These are phyloP conservation scores for Hanseniaspora gamundiae DNA, from an alignment of 1,139 yeast genomes.

Conservation along the genomic window DNA sequence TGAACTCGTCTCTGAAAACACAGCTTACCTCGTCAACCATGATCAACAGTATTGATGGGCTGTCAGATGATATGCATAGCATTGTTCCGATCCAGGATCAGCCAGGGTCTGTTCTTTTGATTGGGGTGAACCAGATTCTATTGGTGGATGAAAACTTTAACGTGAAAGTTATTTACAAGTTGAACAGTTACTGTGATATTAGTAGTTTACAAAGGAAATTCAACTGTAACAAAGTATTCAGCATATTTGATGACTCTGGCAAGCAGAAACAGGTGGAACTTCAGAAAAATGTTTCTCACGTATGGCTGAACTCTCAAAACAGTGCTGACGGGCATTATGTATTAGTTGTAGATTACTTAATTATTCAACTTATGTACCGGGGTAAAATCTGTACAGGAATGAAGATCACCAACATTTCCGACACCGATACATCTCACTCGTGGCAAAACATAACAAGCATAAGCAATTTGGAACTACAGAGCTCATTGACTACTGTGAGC, in stretches of 20 bases:
- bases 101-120: constrained; percentile 49
- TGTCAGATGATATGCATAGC: constrained; percentile 67
- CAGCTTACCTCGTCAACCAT: constrained; percentile 11
- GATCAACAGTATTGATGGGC: constrained; percentile 24
- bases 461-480: not conserved
- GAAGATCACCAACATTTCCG: not conserved
- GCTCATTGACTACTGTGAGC: not conserved
- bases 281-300: not conserved
- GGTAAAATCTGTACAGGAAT: constrained; percentile 2
- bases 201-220: not conserved
- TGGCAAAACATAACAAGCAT: constrained; percentile 3
- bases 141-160: constrained; percentile 19
- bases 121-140: constrained; percentile 58
- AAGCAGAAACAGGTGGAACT: not conserved
- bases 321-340: not conserved
- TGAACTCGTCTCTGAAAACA: not conserved
- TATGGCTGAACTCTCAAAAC: not conserved
- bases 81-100: constrained; percentile 39
- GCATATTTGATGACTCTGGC: not conserved
- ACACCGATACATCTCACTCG: constrained; percentile 1
- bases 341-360: not conserved
- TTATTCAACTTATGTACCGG: not conserved
- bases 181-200: constrained; percentile 8
- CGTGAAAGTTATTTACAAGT: constrained; percentile 12
- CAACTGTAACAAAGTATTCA: not conserved